phyloP scores from a whole-genome alignment of 2,329 filamentous ascomycete species.

The Fusarium palustre region DNA sequence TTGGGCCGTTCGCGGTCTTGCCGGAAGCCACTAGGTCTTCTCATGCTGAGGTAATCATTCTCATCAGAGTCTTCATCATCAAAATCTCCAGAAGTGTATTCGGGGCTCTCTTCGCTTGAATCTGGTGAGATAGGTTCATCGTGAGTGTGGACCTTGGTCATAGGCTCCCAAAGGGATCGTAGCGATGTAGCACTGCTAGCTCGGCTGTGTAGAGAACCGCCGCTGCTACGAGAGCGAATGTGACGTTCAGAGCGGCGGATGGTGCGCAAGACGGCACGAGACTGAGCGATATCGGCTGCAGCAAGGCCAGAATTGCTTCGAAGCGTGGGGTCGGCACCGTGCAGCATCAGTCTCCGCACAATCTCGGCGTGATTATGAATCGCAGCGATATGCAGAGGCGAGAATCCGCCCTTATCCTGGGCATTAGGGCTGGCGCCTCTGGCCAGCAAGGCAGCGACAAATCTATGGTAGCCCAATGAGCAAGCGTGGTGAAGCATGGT shows the following conservation, averaged over 20 bases:
- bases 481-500: constrained; percentile 85
- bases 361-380: constrained; percentile 81
- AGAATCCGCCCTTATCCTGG: constrained; percentile 82
- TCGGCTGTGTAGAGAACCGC: constrained; percentile 69
- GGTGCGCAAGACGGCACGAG: constrained; percentile 71
- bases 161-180: constrained; percentile 73
- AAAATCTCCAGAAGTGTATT: constrained; percentile 61
- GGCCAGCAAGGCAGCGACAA: constrained; percentile 80
- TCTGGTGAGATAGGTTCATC: constrained; percentile 56
- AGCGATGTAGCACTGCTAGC: constrained; percentile 76
- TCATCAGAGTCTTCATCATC: constrained; percentile 57
- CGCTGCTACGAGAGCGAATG: constrained; percentile 76
- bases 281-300: constrained; percentile 76
- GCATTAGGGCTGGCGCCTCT: constrained; percentile 82
- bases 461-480: constrained; percentile 78
- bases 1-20: constrained; percentile 51
- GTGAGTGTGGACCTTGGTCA: constrained; percentile 50
- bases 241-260: constrained; percentile 72
- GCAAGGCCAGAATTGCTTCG: constrained; percentile 77
- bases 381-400: constrained; percentile 83
- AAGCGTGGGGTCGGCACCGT: constrained; percentile 77
- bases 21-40: constrained; percentile 47
- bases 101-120: constrained; percentile 57
- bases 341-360: constrained; percentile 77
- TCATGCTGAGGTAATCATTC: constrained; percentile 53